Conservation (phyloP, 1,284 basidiomycete species). For the Austroboletus niveus region DNA sequence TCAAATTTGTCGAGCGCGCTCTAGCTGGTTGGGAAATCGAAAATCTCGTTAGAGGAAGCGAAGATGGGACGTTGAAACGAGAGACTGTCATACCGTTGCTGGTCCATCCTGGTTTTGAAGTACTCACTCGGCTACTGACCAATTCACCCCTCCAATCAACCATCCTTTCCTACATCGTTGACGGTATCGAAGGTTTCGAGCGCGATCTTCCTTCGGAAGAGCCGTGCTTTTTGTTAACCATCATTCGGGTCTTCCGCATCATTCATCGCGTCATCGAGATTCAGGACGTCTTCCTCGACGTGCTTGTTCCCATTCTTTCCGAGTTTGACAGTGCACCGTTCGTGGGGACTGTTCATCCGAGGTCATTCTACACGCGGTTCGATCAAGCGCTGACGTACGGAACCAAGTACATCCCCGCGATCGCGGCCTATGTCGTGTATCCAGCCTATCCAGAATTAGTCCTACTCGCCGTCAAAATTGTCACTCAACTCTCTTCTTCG, state of each 20-base stretch:
- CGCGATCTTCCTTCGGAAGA: slow-evolving; percentile 67
- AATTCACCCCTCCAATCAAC: slow-evolving; percentile 68
- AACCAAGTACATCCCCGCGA: slow-evolving; percentile 75
- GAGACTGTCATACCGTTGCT: slow-evolving; percentile 56
- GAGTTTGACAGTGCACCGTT: slow-evolving; percentile 60
- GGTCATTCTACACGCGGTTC: slow-evolving; percentile 71
- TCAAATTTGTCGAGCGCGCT: slow-evolving; percentile 84
- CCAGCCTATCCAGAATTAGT: slow-evolving; percentile 72
- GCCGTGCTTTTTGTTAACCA: slow-evolving; percentile 69
- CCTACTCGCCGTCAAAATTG: slow-evolving; percentile 78
- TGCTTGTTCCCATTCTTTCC: slow-evolving; percentile 77
- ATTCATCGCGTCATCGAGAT: slow-evolving; percentile 80
- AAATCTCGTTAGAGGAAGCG: slow-evolving; percentile 49
- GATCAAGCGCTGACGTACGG: slow-evolving; percentile 82
- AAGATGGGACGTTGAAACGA: slow-evolving; percentile 48
- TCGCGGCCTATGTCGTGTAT: slow-evolving; percentile 81
- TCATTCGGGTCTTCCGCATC: slow-evolving; percentile 81
- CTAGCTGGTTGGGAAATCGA: slow-evolving; percentile 82
- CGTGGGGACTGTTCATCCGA: slow-evolving; percentile 53
- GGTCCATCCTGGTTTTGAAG: slow-evolving; percentile 85
- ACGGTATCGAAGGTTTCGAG: slow-evolving; percentile 77
- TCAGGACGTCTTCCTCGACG: slow-evolving; percentile 88
- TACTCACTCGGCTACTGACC: slow-evolving; percentile 80
- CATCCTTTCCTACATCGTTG: slow-evolving; percentile 75
- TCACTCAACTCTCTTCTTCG: slow-evolving; percentile 65